Evolutionary conservation across 2,329 filamentous ascomycete species (phyloP).

Genomic region (Drechslerella dactyloides): DNA sequence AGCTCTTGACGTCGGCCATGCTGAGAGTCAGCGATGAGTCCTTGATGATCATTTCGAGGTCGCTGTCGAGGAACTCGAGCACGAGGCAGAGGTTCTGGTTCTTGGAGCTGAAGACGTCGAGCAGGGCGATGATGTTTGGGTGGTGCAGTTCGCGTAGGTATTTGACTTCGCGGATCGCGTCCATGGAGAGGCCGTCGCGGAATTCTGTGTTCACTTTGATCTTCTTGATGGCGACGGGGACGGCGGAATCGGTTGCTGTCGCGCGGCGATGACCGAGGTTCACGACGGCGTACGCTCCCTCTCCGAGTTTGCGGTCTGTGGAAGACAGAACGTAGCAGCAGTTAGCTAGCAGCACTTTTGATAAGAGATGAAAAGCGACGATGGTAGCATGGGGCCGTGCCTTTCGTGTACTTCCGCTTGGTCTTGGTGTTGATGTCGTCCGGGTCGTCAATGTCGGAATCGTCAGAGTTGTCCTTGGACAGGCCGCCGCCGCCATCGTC

Average conservation of each 20-base stretch:
- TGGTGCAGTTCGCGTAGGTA: slow-evolving; percentile 92
- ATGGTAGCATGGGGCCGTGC: slow-evolving; percentile 58
- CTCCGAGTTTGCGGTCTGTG: slow-evolving; percentile 84
- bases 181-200: slow-evolving; percentile 88
- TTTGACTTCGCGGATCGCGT: slow-evolving; percentile 94
- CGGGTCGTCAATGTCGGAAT: slow-evolving; percentile 57
- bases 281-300: slow-evolving; percentile 96
- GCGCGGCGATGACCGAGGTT: slow-evolving; percentile 80
- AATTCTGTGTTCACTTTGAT: slow-evolving; percentile 87
- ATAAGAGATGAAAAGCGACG: not conserved
- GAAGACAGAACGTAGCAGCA: not conserved
- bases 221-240: slow-evolving; percentile 88
- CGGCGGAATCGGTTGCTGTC: slow-evolving; percentile 66
- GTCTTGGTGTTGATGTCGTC: slow-evolving; percentile 82
- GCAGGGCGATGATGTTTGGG: slow-evolving; percentile 91
- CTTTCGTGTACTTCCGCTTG: slow-evolving; percentile 88
- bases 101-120: slow-evolving; percentile 93
- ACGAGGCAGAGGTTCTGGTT: slow-evolving; percentile 96
- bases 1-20: slow-evolving; percentile 90
- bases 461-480: slow-evolving; percentile 13
- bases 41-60: slow-evolving; percentile 91
- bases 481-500: slow-evolving; percentile 21
- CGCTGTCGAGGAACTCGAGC: slow-evolving; percentile 91
- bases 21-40: slow-evolving; percentile 84
- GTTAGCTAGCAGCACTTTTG: slow-evolving; percentile 18